These are phyloP conservation scores for Hypomyces rosellus DNA, from an alignment of 2,329 filamentous ascomycete species.

Conservation along the genomic window DNA sequence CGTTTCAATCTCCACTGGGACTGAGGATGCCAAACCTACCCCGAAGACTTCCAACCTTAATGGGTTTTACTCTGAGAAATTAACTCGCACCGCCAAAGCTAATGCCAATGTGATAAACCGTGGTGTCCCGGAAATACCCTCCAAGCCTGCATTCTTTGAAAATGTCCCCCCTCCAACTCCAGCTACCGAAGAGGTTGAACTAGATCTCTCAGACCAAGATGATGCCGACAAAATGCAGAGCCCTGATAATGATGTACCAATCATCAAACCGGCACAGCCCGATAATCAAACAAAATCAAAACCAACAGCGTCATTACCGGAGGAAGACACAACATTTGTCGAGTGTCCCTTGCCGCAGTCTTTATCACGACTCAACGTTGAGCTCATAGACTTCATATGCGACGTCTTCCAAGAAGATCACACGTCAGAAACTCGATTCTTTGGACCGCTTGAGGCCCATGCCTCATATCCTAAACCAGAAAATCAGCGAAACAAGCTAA, in stretches of 20 bases:
- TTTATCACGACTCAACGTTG: conserved; percentile 45
- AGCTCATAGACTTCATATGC: conserved; percentile 55
- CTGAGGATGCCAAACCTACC: conserved; percentile 25
- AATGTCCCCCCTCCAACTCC: conserved; percentile 26
- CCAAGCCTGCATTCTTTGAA: conserved; percentile 33
- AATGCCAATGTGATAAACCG: conserved; percentile 20
- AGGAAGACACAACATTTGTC: conserved; percentile 1
- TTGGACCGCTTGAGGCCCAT: conserved; percentile 29
- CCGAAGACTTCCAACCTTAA: conserved; percentile 26
- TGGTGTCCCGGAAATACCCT: conserved; percentile 29
- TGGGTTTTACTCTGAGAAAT: conserved; percentile 29
- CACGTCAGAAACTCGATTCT: conserved; percentile 43
- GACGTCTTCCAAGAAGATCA: conserved; percentile 52
- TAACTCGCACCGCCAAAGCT: conserved; percentile 25
- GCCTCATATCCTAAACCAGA: conserved; percentile 13
- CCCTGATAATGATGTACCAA: conserved; percentile 17
- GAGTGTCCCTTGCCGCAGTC: conserved; percentile 47
- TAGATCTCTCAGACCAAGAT: conserved; percentile 16
- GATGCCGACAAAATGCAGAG: conserved; percentile 11
- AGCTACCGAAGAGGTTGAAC: conserved; percentile 12
- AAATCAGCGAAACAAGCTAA: conserved; percentile 9
- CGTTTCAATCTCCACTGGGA: conserved; percentile 17
- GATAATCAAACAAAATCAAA: conserved; percentile 5
- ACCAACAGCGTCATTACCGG: neutral
- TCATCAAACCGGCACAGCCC: conserved; percentile 15